These are phyloP conservation scores for Trypanosoma lewisi DNA, from an alignment of 208 protist species.

Conservation along the genomic window DNA sequence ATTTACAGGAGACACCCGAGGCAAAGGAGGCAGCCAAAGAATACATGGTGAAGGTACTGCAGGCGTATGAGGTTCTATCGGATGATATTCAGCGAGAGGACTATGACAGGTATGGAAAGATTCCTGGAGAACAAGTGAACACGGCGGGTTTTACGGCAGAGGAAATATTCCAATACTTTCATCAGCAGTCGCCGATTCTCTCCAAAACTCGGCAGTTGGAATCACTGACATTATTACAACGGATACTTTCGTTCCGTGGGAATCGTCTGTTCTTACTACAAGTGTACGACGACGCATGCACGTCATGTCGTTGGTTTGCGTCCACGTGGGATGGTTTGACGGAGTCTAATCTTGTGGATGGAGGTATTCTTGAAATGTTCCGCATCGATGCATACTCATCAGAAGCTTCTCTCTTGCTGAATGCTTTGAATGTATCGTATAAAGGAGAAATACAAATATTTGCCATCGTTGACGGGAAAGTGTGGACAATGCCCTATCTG, in stretches of 20 bases:
- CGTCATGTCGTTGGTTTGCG: conserved; percentile 55
- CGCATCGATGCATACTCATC: conserved; percentile 72
- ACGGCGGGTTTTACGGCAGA: conserved; percentile 46
- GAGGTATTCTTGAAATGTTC: conserved; percentile 66
- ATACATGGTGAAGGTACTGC: conserved; percentile 76
- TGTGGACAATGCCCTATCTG: conserved; percentile 56
- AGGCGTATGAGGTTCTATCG: conserved; percentile 75
- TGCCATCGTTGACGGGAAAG: conserved; percentile 67
- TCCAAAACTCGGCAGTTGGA: conserved; percentile 70
- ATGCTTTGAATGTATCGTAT: conserved; percentile 33
- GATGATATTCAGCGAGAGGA: conserved; percentile 61
- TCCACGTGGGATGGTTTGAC: conserved; percentile 68
- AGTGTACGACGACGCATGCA: conserved; percentile 71
- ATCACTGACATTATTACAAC: conserved; percentile 31
- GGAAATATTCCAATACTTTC: conserved; percentile 72
- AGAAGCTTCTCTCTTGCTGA: conserved; percentile 42
- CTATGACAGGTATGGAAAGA: conserved; percentile 73
- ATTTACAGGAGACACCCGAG: conserved; percentile 78
- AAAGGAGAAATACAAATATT: conserved; percentile 29
- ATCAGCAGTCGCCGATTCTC: conserved; percentile 68
- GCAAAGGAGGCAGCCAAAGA: conserved; percentile 86
- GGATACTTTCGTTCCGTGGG: conserved; percentile 66
- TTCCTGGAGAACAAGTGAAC: conserved; percentile 56
- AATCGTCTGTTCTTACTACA: conserved; percentile 67
- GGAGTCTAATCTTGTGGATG: conserved; percentile 55